Percentiles rank a stretch among this genome's conserved stretches.
Evolutionary conservation across 257 asterid species (phyloP).

Genomic region (Nicotiana knightiana): DNA sequence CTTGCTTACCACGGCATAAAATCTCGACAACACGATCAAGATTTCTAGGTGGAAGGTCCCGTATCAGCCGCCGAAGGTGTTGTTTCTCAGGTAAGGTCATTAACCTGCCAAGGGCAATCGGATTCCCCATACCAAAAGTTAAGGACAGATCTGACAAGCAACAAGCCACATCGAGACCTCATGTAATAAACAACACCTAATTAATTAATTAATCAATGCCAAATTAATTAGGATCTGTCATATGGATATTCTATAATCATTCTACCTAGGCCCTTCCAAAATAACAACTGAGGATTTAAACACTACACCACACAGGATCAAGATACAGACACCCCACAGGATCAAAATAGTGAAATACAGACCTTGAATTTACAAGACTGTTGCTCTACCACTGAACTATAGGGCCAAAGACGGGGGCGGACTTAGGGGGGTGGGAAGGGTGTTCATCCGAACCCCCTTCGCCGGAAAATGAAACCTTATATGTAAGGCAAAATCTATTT

Average conservation of each 20-base stretch:
- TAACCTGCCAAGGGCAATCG: constrained; percentile 35
- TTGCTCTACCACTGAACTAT: neutral
- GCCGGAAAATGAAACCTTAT: no score
- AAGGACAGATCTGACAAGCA: neutral
- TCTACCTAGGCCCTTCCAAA: neutral
- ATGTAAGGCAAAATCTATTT: no score
- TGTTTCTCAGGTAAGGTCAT: constrained; percentile 60
- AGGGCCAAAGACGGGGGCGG: neutral
- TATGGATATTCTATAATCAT: neutral
- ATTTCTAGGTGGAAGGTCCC: constrained; percentile 46
- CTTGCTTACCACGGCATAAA: constrained; percentile 24
- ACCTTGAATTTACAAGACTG: neutral
- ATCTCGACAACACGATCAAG: constrained; percentile 59
- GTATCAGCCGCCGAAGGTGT: constrained; percentile 42
- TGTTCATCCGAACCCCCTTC: no score
- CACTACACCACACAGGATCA: neutral
- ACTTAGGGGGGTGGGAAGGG: no score
- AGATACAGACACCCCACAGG: neutral
- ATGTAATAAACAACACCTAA: neutral
- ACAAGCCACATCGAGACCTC: neutral
- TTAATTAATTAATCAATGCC: neutral
- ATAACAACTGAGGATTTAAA: neutral
- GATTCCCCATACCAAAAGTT: neutral
- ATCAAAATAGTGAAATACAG: neutral
- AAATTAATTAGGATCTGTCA: neutral